Evolutionary conservation across 306 rosid species (phyloP).

Genomic region (Carpinus viminea): DNA sequence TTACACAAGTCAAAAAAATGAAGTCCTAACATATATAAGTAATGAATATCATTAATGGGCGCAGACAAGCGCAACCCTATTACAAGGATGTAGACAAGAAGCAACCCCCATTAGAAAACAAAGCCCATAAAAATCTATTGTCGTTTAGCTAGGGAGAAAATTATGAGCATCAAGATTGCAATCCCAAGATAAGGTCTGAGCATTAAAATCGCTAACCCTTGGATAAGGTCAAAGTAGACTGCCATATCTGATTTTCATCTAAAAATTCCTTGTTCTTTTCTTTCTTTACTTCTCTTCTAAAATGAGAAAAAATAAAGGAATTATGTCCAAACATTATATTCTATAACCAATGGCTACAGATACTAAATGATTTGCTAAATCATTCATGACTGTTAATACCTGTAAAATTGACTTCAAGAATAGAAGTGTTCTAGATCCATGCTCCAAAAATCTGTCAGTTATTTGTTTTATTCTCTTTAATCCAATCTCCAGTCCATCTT

Average conservation of each 20-base stretch:
- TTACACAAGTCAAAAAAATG: too few species aligned
- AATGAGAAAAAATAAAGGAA: background rate
- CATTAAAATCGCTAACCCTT: background rate
- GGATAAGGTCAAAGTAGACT: background rate
- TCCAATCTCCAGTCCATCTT: conserved; percentile 63
- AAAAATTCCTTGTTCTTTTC: background rate
- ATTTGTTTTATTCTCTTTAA: conserved; percentile 61
- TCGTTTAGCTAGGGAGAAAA: background rate
- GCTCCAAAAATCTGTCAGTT: conserved; percentile 65
- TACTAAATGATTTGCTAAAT: background rate
- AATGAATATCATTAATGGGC: too few species aligned
- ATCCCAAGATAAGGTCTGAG: background rate
- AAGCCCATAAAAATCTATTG: background rate
- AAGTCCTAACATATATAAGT: too few species aligned
- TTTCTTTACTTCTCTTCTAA: background rate
- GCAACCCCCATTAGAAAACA: background rate
- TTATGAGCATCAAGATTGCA: too few species aligned
- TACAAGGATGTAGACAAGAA: too few species aligned
- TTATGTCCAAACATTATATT: background rate
- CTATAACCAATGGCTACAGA: background rate
- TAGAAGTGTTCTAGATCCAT: conserved; percentile 79
- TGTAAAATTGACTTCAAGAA: conserved; percentile 86
- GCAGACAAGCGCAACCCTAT: too few species aligned
- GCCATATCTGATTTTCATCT: background rate
- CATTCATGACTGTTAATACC: conserved; percentile 44